Base-by-base conservation (phyloP, 164 flowering plant genomes). In the Sextonia rubra region DNA sequence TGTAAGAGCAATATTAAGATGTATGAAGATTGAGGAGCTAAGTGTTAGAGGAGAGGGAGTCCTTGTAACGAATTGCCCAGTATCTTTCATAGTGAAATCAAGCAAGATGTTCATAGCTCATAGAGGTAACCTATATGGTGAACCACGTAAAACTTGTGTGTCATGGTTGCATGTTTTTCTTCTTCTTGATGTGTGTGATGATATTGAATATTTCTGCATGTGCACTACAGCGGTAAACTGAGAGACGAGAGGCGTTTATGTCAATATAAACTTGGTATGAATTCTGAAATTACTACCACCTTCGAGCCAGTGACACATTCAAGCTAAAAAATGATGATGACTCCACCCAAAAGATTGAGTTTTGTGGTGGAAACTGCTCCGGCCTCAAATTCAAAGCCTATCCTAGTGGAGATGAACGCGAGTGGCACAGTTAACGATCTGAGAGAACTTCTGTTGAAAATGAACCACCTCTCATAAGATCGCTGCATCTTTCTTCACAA, bases 401-500 rank as follows among this genome's bases (percentile, higher is more conserved):
- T 90, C 47, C 91, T 90, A 3, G 1, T 90, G 67, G 88, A 89
- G 64, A 78, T 89, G 78, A 81, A 78, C 65, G 94, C 89, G 20
- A 76, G 84, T 2, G 72, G 77, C 69, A 88, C 86, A 2, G 82
- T 88, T 4, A 63, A 27, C 9, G 98, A 93, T 17, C 2, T 93
- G 83, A 87, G 82, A 80, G 73, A 81, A 62, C 4, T 80, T 1
- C 64, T 93, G 60, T 68, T 90, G 79, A 74, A 75, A 47, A 52
- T 73, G 47, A 82, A 83, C 27, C 70, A 86, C 37, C 85, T 93
- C 26, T 97, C 97, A 2, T 30, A 8, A 20, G 93, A 91, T 75
- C 91, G 91, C n/a, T 94, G 90, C 69, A 77, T 94, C 69, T 90
- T 94, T 73, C 85, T 94, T 63, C 93, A 94, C 82, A 90, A 83